Conservation (phyloP, 2,329 filamentous ascomycete species). For the Parasarocladium wereldwijsianum region DNA sequence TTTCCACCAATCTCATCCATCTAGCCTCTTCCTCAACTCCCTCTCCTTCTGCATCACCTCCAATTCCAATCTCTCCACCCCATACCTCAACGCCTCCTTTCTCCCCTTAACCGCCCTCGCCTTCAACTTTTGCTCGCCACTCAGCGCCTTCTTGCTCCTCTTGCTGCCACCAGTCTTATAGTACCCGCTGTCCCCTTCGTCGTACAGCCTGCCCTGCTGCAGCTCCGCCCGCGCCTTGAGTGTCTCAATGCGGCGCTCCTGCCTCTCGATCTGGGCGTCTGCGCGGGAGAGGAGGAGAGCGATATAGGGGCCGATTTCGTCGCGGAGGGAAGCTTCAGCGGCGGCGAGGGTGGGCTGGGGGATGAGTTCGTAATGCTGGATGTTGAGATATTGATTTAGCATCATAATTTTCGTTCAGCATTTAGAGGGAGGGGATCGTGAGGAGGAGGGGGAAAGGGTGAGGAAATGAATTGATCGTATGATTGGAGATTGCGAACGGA, state of each 20-base stretch:
- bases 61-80: slow-evolving; percentile 71
- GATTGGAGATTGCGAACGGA: too few species aligned
- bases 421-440: not conserved
- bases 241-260: slow-evolving; percentile 69
- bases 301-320: slow-evolving; percentile 82
- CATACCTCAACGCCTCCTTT: slow-evolving; percentile 75
- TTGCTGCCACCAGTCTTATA: slow-evolving; percentile 2
- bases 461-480: too few species aligned
- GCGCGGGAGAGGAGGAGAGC: slow-evolving; percentile 64
- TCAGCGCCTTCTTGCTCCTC: slow-evolving; percentile 23
- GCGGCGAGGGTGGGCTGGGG: slow-evolving; percentile 69
- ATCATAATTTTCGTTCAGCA: not conserved
- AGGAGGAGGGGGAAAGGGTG: not conserved
- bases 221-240: slow-evolving; percentile 72
- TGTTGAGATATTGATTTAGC: slow-evolving; percentile 1
- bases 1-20: too few species aligned
- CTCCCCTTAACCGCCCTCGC: slow-evolving; percentile 56
- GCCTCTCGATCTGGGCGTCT: slow-evolving; percentile 69
- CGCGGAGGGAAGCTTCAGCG: slow-evolving; percentile 71
- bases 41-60: slow-evolving; percentile 66
- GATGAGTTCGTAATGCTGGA: slow-evolving; percentile 81
- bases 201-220: slow-evolving; percentile 53
- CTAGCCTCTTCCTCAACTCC: slow-evolving; percentile 38
- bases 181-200: slow-evolving; percentile 13
- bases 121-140: slow-evolving; percentile 33